Evolutionary conservation across 78 protist genomes (phyloP).

Genomic region (Guillardia theta): DNA sequence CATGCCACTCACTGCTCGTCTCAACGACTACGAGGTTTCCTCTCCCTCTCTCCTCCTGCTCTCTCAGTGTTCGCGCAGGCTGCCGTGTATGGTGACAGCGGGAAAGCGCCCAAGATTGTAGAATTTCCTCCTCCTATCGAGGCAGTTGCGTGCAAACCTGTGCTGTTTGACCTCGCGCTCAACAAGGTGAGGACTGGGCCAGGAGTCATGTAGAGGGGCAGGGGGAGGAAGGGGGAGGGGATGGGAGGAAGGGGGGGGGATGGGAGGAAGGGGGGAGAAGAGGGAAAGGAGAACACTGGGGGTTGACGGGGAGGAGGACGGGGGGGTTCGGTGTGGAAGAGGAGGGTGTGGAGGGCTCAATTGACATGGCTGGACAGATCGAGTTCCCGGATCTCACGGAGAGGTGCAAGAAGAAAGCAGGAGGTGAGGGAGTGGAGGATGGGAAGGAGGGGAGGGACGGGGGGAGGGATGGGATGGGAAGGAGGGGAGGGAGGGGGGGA

Average conservation of each 20-base stretch:
- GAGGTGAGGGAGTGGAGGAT: too few relatives aligned
- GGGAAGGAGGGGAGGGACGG: too few relatives aligned
- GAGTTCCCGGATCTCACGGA: too few relatives aligned
- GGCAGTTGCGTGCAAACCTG: constrained; percentile 40
- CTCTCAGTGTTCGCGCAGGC: too few relatives aligned
- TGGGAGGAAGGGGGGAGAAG: background rate
- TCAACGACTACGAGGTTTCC: constrained; percentile 12
- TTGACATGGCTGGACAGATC: too few relatives aligned
- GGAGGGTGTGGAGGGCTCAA: too few relatives aligned
- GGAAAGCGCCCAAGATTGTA: background rate
- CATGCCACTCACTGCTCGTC: background rate
- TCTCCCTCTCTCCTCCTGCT: too few relatives aligned
- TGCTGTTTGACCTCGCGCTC: constrained; percentile 30
- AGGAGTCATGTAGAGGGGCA: background rate
- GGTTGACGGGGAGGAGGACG: background rate
- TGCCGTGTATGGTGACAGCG: background rate
- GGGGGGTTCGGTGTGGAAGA: background rate
- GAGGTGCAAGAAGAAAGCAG: too few relatives aligned
- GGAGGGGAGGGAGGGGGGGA: background rate
- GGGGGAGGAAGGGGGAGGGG: background rate
- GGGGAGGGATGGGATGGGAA: too few relatives aligned
- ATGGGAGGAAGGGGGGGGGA: background rate
- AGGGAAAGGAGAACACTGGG: background rate
- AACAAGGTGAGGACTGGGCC: background rate
- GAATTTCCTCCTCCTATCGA: constrained; percentile 31